phyloP scores from a whole-genome alignment of 352 stramenopile genomes.

The Pythium apleroticum region DNA sequence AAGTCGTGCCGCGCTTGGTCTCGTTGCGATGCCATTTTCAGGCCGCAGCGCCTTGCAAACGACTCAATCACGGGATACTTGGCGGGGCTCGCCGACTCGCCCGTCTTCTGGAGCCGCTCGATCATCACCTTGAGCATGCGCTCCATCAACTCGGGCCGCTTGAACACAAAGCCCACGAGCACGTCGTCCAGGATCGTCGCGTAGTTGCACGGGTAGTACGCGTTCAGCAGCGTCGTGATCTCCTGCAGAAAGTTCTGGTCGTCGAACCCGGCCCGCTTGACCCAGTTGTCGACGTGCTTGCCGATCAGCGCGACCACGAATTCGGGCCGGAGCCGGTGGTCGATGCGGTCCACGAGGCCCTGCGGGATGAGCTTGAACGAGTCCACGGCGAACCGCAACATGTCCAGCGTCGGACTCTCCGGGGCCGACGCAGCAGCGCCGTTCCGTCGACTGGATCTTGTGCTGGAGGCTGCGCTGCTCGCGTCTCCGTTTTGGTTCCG shows the following conservation, averaged over 20 bases:
- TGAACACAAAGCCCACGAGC: constrained; percentile 72
- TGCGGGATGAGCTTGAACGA: constrained; percentile 75
- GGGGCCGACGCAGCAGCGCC: not conserved
- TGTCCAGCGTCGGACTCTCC: constrained; percentile 38
- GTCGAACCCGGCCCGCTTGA: constrained; percentile 60
- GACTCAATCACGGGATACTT: constrained; percentile 75
- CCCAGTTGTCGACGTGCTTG: constrained; percentile 77
- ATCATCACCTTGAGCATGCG: constrained; percentile 62
- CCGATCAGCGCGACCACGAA: constrained; percentile 50
- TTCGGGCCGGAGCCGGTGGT: constrained; percentile 53
- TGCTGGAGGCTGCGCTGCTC: not conserved
- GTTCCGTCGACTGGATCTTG: constrained; percentile 16
- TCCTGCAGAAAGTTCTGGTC: constrained; percentile 63
- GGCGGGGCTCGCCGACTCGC: constrained; percentile 51
- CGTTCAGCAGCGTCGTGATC: constrained; percentile 64
- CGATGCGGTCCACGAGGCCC: constrained; percentile 82
- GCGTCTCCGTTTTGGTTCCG: constrained; percentile 16
- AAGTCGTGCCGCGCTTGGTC: constrained; percentile 48
- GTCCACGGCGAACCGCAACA: constrained; percentile 73
- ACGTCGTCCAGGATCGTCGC: constrained; percentile 83
- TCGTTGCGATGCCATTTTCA: constrained; percentile 17
- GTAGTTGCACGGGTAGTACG: constrained; percentile 84
- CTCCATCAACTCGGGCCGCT: constrained; percentile 72
- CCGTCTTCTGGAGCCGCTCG: constrained; percentile 67
- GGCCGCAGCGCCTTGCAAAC: constrained; percentile 33